A percentile compares a stretch with the other conserved stretches of the same genome.
Conservation (phyloP, 129 eudicot genomes). For the carrot (Daucus carota) region DNA sequence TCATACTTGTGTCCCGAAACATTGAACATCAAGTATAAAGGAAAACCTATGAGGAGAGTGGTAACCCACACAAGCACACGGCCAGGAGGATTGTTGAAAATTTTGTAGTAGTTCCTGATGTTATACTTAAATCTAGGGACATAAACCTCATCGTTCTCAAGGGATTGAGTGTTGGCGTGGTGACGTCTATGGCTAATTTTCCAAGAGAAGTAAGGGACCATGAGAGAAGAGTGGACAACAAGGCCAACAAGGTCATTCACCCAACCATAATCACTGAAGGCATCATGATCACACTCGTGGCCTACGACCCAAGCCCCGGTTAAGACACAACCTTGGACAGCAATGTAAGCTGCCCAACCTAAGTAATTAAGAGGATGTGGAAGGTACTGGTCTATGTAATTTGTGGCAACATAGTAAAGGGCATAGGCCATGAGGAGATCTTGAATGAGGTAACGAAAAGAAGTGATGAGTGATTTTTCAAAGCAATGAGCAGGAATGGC, state of each 20-base stretch:
- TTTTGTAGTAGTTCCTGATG: constrained; percentile 3
- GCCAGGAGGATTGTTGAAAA: background rate
- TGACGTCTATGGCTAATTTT: constrained; percentile 3
- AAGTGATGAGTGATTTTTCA: background rate
- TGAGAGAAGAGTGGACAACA: constrained; percentile 3
- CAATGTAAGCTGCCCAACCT: constrained; percentile 5
- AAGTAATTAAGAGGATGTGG: constrained; percentile 4
- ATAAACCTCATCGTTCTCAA: background rate
- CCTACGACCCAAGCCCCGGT: constrained; percentile 10
- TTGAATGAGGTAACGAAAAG: constrained; percentile 6
- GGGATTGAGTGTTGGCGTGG: background rate
- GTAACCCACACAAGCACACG: background rate
- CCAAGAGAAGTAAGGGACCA: constrained; percentile 11
- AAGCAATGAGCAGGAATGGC: background rate
- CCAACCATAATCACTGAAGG: background rate
- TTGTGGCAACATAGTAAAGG: background rate
- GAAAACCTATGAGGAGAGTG: constrained; percentile 1
- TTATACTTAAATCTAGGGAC: background rate
- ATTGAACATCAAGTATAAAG: constrained; percentile 4
- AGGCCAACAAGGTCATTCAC: constrained; percentile 1
- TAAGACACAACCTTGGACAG: background rate
- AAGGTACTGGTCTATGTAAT: constrained; percentile 1
- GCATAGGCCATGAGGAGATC: constrained; percentile 8
- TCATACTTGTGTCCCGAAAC: background rate
- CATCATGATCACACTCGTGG: constrained; percentile 5